Evolutionary conservation across 2,329 filamentous ascomycete species (phyloP).

Genomic region (Magnaporthales sp.): DNA sequence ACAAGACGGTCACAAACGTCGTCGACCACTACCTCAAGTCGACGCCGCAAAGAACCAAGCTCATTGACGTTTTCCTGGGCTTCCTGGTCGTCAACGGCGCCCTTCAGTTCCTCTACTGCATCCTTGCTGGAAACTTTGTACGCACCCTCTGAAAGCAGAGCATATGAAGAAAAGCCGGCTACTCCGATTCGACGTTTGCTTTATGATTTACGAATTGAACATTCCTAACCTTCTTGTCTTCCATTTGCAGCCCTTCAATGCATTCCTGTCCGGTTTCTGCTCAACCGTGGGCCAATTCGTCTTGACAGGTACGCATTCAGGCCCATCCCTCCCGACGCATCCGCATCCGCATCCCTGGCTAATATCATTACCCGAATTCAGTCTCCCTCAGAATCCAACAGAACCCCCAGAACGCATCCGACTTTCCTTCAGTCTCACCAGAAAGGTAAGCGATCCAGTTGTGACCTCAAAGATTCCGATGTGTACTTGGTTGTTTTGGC

Average conservation of each 20-base stretch:
- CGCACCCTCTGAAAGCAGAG: conserved; percentile 20
- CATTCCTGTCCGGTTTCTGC: conserved; percentile 90
- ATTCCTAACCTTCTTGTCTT: not conserved
- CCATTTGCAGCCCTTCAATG: conserved; percentile 78
- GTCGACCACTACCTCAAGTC: conserved; percentile 69
- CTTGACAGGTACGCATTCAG: conserved; percentile 58
- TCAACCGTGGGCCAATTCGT: conserved; percentile 97
- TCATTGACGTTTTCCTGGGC: conserved; percentile 83
- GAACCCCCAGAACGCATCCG: conserved; percentile 68
- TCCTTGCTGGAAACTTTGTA: conserved; percentile 91
- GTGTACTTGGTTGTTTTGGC: conserved; percentile 8
- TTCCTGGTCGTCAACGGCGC: conserved; percentile 80
- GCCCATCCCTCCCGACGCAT: not conserved
- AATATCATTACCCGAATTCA: conserved; percentile 17
- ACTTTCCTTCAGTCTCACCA: conserved; percentile 68
- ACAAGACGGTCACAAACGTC: conserved; percentile 59
- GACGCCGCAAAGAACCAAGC: conserved; percentile 84
- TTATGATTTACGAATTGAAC: no score
- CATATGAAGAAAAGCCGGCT: not conserved
- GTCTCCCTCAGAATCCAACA: conserved; percentile 85
- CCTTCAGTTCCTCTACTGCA: conserved; percentile 90
- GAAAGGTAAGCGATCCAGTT: conserved; percentile 52
- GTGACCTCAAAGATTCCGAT: not conserved
- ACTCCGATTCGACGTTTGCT: no score
- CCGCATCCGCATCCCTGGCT: not conserved